Base-by-base conservation (phyloP, 2,329 filamentous ascomycete genomes). In the Ascochyta clinopodiicola region DNA sequence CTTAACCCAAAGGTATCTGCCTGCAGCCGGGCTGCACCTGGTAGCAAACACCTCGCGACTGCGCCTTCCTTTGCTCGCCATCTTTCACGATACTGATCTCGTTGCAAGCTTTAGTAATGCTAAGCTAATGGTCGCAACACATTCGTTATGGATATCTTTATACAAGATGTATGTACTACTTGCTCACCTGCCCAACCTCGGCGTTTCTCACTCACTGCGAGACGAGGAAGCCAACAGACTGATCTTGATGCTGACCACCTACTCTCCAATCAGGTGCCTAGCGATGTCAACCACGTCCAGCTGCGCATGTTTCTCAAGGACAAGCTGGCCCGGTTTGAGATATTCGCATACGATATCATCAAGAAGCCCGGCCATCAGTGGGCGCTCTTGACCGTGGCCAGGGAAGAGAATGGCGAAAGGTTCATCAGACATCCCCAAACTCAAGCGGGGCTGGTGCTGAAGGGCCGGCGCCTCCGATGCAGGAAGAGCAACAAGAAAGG, bases 371-470 rank as follows among this genome's bases (percentile, higher is more conserved):
- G 56, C 17, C 48, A 50, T 0, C 5, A 51, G 12, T 76, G 74
- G 59, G 83, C 78, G 0, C 75, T 71, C 12, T 59, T 85, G 36
- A 83, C 82, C 0, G 76, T 85, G 21, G 74, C 80, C 1, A 71
- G 77, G 49, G 21, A 43, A 1, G 45, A 59, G 1, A 77, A 79
- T 19, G 82, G 73, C 0, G 54, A 74, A n/a, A 59, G 38, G 2
- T 85, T 86, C 61, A 67, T 85, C 6, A 46, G 60, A 4, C 51
- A 57, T 6, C 71, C 76, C 55, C 75, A 76, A 27, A 57, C 31
- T 31, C 52, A 17, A 24, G 62, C 44, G 46, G 61, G 15, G 57
- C 62, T 67, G 17, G 15, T 51, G 29, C 59, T 66, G 21, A 44
- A 55, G 3, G 51, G 46, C 17, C 40, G 51, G 22, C 29, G 40